A percentile compares a stretch with the other conserved stretches of the same genome.
Conservation (phyloP, 768 basidiomycete genomes). For the Kwoniella sp. region DNA sequence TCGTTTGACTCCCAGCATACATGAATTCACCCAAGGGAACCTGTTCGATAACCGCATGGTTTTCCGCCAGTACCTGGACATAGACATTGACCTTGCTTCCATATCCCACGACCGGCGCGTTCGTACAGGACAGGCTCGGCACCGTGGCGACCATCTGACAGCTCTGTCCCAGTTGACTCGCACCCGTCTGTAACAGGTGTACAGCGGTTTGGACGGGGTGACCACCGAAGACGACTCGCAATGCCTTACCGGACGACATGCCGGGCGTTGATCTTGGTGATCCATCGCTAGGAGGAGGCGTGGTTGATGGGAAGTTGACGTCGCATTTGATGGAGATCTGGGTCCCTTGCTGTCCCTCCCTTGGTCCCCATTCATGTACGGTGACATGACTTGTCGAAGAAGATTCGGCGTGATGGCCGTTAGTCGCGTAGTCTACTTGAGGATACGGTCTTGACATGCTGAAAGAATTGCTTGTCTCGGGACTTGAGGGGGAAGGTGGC, state of each 20-base stretch:
- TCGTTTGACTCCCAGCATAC: constrained; percentile 24
- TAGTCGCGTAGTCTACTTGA: background rate
- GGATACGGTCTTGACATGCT: constrained; percentile 12
- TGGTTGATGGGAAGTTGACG: constrained; percentile 60
- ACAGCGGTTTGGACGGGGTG: constrained; percentile 72
- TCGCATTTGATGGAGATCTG: constrained; percentile 68
- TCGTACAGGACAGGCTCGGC: constrained; percentile 52
- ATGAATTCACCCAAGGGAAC: constrained; percentile 37
- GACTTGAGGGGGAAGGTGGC: constrained; percentile 19
- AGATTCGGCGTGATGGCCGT: background rate
- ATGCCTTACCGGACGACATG: constrained; percentile 60
- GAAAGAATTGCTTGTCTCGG: background rate
- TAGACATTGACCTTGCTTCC: constrained; percentile 36
- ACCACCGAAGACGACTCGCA: constrained; percentile 73
- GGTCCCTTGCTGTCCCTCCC: constrained; percentile 66
- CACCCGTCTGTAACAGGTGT: constrained; percentile 62
- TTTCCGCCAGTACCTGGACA: constrained; percentile 41
- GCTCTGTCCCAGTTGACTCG: constrained; percentile 62
- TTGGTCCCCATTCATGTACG: constrained; percentile 66
- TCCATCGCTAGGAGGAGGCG: constrained; percentile 68
- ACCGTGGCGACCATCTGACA: constrained; percentile 33
- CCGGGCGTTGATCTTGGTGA: constrained; percentile 60
- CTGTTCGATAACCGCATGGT: constrained; percentile 36
- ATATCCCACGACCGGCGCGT: constrained; percentile 56
- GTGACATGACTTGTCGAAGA: constrained; percentile 19